phyloP scores from a whole-genome alignment of 2,329 filamentous ascomycete genomes.

The Diaporthe amygdali region DNA sequence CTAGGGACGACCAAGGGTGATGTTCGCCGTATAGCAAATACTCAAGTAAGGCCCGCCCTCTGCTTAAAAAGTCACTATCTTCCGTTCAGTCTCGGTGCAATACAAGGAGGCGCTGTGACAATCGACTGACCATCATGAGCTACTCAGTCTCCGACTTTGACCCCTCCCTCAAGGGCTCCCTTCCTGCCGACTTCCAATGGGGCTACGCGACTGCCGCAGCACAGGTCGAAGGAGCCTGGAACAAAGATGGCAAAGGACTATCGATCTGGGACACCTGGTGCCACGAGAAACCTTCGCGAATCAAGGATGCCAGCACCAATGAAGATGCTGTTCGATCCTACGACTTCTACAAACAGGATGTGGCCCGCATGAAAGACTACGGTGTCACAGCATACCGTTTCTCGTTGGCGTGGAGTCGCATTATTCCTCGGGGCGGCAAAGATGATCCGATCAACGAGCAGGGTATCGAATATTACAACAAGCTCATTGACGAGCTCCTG shows the following conservation, averaged over 20 bases:
- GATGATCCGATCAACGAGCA: slow-evolving; percentile 67
- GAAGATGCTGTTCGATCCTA: slow-evolving; percentile 46
- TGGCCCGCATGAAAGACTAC: slow-evolving; percentile 62
- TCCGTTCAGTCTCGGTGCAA: neutral
- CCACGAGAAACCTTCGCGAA: slow-evolving; percentile 41
- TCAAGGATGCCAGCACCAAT: slow-evolving; percentile 44
- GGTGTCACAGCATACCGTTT: slow-evolving; percentile 67
- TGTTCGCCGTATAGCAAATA: neutral
- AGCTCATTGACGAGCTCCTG: slow-evolving; percentile 63
- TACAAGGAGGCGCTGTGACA: neutral
- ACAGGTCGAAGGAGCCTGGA: slow-evolving; percentile 48
- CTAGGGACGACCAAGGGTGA: neutral
- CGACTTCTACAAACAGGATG: slow-evolving; percentile 55
- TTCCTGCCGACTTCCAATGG: slow-evolving; percentile 43
- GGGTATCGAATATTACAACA: slow-evolving; percentile 64
- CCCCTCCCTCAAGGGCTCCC: slow-evolving; percentile 32
- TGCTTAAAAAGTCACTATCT: neutral
- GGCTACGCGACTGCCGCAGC: slow-evolving; percentile 47
- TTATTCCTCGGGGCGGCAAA: slow-evolving; percentile 67
- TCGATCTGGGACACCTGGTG: slow-evolving; percentile 48
- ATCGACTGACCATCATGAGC: slow-evolving; percentile 19
- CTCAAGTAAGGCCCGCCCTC: neutral
- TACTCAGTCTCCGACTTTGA: slow-evolving; percentile 31
- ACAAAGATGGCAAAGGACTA: slow-evolving; percentile 45
- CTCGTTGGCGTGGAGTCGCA: slow-evolving; percentile 68